phyloP scores from a whole-genome alignment of 805 yeast species.

The Sugiyamaella qingdaonensis region DNA sequence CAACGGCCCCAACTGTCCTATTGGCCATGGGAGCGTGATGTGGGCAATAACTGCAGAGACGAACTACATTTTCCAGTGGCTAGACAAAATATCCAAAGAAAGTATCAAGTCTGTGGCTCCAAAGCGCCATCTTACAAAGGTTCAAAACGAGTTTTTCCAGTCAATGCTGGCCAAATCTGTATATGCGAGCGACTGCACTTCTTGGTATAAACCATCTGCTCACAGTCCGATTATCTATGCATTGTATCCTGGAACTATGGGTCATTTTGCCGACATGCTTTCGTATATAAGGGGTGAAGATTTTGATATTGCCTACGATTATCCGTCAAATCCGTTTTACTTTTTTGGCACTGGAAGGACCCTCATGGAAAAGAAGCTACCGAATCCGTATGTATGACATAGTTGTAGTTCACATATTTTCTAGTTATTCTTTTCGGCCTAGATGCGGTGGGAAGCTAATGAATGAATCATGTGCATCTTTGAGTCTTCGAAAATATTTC shows the following conservation, averaged over 20 bases:
- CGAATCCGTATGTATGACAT: not conserved
- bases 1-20: slow-evolving; percentile 13
- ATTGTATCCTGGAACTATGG: slow-evolving; percentile 18
- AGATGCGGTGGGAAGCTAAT: too few species aligned
- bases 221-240: slow-evolving; percentile 1
- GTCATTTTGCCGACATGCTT: slow-evolving; percentile 14
- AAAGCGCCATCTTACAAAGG: not conserved
- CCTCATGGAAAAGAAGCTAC: not conserved
- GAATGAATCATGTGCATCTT: too few species aligned
- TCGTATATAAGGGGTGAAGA: slow-evolving; percentile 17
- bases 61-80: slow-evolving; percentile 7
- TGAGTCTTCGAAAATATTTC: too few species aligned
- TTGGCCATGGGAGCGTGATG: slow-evolving; percentile 7
- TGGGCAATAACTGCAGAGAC: slow-evolving; percentile 7
- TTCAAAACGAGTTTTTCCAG: slow-evolving; percentile 4
- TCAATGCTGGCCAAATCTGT: slow-evolving; percentile 3
- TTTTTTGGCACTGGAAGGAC: slow-evolving; percentile 20
- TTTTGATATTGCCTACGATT: slow-evolving; percentile 13
- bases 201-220: slow-evolving; percentile 6
- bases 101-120: slow-evolving; percentile 11
- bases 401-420: too few species aligned
- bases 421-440: too few species aligned
- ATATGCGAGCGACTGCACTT: slow-evolving; percentile 8
- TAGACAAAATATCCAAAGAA: slow-evolving; percentile 10
- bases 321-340: slow-evolving; percentile 13